Evolutionary conservation across 2,329 filamentous ascomycete genomes (phyloP), one percentile per base, ranked within the genome.

Genomic region (Diaporthe citrichinensis): DNA sequence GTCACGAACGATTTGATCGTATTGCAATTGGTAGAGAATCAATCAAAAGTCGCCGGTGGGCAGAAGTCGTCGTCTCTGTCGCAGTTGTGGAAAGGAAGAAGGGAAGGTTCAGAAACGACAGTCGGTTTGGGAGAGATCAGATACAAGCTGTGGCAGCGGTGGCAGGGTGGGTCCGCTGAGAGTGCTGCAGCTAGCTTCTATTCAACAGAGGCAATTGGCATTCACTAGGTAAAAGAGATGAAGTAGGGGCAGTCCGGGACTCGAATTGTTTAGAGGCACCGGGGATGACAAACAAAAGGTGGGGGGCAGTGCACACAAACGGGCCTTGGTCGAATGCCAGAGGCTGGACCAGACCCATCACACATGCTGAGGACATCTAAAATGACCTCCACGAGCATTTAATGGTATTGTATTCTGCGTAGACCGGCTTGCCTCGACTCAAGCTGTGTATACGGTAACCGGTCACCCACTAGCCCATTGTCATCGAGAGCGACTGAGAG

Each of bases 51-150:
- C 15, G 71, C 25, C 36, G 34, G 4, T 65, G 71, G 44, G 34
- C 57, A 55, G 25, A 49, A 72, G 55, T 55, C 39, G 39, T 46
- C n/a, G 39, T 72, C 58, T 65, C 44, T 25, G 31, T 61, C 49
- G 71, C 36, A 49, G 71, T 34, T 41, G 71, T 31, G 31, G 71
- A 62, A 62, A 34, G 31, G 28, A 72, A 55, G 71, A 62, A 34
- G 46, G 46, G 9, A 55, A 25, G 46, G 3, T 44, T 72, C n/a
- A n/a, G 8, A 44, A 62, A 55, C 15, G 25, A 36, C 65, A 68
- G 15, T 68, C 65, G 4, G 5, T 3, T 7, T 68, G 46, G 46
- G 31, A 20, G 8, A 34, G 46, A 4, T 41, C 46, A 53, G n/a
- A 36, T 53, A 28, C 31, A 20, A 8, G 46, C 65, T 20, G 23